Evolutionary conservation across 2,329 filamentous ascomycete species (phyloP), one percentile per base, ranked within the genome.

Genomic region (Sphaerulina musiva): DNA sequence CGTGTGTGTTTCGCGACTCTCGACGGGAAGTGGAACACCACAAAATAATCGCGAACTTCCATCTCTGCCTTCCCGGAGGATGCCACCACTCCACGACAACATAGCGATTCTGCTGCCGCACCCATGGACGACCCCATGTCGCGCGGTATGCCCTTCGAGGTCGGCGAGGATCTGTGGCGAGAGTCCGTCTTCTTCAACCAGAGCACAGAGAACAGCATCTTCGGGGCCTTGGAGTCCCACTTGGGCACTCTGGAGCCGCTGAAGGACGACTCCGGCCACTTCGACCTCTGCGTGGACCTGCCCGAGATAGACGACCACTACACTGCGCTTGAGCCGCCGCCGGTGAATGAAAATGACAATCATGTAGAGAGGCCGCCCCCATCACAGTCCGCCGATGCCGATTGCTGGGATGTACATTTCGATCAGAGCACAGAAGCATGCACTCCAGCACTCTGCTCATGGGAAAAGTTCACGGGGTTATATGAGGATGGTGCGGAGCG

Each of bases 391-490:
- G 40, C 36, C 5, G 42, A 38, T n/a, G 38, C 20, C 10, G n/a
- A 12, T 34, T 14, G 17, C 36, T 76, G 74, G 74, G 59, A 70
- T 17, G 39, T 69, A 6, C 69, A 72, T 1, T 52, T 68, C 3
- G 65, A 70, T 5, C 46, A 68, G n/a, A 66, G 65, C 4, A 64
- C 64, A 0, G 64, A 60, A 3, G 64, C 68, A 5, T 64, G 72
- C 14, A 53, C 67, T 23, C 51, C 66, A 1, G 50, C 56, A 39
- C 81, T 83, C 63, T 79, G 78, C 56, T 85, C 84, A 0, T 93
- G 88, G 88, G 83, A 89, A 60, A 72, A 70, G 1, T 91, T 91
- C 62, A 57, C 57, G 29, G 48, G 49, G 12, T 47, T 56, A 36
- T 26, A 10, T 36, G 45, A 48, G 12, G 71, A 77, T 1, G 66